Base-by-base conservation (phyloP, 495 filamentous ascomycete species). In the Penicillium paradoxum region DNA sequence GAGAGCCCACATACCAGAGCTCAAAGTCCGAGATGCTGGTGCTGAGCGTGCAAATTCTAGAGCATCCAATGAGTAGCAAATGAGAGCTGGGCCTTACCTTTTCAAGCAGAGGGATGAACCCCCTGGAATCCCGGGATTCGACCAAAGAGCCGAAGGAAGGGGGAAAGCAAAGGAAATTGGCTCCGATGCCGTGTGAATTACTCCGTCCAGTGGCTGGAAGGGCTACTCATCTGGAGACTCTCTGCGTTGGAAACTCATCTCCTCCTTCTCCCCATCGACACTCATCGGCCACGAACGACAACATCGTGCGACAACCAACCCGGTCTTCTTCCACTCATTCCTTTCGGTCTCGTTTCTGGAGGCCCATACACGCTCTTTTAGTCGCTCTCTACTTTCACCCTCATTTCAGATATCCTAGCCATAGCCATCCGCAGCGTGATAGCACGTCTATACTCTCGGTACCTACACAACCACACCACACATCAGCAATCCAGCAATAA, bases 291-390 rank as follows among this genome's bases (percentile, higher is more conserved):
- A 15, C 19, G 40, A 32, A 27, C 42, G 38, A 52, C 53, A 42
- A 39, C 39, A 43, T 47, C 21, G 43, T 13, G 30, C 48, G 25
- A 34, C 29, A 43, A 42, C 22, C 24, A 55, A 51, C 49, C 22
- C n/a, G 30, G 52, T 39, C 57, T 50, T 59, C 53, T 57, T 55
- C 63, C 63, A 41, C 55, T 62, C 60, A 10, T 66, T 64, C 57
- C 10, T 66, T 64, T 60, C 10, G 10, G 32, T 41, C 44, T 15
- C 13, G 27, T 10, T 3, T 46, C 11, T 1, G 11, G 32, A 34
- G 32, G 46, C 36, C 44, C 4, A 30, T 17, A 46, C 18, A 51
- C 46, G 42, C 30, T 49, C 49, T n/a, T 52, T 57, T 39, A 24
- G 33, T 7, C 4, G 14, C 10, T n/a, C 3, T 13, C n/a, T 29